Evolutionary conservation across 768 basidiomycete genomes (phyloP), one percentile per base, ranked within the genome.

Genomic region (Suillus weaverae): DNA sequence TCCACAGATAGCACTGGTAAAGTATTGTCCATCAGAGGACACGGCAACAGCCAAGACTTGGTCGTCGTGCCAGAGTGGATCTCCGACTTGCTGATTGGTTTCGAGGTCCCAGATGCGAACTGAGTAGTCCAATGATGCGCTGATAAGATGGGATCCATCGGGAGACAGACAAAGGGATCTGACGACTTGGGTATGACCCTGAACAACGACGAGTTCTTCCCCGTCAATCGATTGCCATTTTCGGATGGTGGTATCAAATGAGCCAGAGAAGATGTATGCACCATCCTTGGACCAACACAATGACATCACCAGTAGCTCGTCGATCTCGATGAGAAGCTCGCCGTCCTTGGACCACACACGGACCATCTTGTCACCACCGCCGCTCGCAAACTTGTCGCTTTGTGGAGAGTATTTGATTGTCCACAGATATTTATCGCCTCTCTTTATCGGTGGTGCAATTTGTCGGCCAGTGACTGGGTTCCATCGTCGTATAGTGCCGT

Each of bases 11-110:
- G 87, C 93, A 69, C 90, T 93, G 4, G 88, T 92, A 7, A 97
- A 81, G 62, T 88, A 86, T 70, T 84, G 88, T 11, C 90, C 94
- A 77, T 97, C 94, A 2, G 83, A 81, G 68, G 90, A 94, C 50
- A 95, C 71, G 5, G 93, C 91, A 4, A 97, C 80, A 6, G 85
- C 81, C 39, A 90, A 81, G 0, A 97, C 85, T 75, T 92, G 90
- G 69, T 92, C 91, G 8, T 84, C 87, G 72, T 97, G 95, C 0
- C 94, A 93, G 64, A 83, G 75, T 3, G 84, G 72, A 1, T 82
- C 81, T 33, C 61, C 61, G 2, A 62, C 13, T 57, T 35, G 51
- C 38, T 36, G 51, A 36, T 62, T 36, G 2, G 51, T 57, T 16
- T 35, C 13, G n/a, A 55, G 46, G 13, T 62, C 53, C 61, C 61